Evolutionary conservation across 2,329 filamentous ascomycete species (phyloP).

Genomic region (Albophoma yamanashiensis): DNA sequence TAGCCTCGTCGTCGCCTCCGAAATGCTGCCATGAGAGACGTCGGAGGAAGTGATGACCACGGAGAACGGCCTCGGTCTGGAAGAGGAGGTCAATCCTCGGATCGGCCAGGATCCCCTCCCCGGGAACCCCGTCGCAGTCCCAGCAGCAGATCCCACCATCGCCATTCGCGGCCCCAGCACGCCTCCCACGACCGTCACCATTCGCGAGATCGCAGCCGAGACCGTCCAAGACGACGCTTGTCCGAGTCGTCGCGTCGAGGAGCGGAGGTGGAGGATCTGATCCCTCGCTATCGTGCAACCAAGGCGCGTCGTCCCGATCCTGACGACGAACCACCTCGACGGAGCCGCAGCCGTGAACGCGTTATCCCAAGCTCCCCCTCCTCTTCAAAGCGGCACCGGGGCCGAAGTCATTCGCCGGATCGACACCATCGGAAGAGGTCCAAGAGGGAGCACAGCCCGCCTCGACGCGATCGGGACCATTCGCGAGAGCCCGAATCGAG

Average conservation of each 20-base stretch:
- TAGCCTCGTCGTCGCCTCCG: slow-evolving; percentile 22
- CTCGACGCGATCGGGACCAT: slow-evolving; percentile 27
- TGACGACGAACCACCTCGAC: slow-evolving; percentile 20
- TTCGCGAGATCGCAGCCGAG: slow-evolving; percentile 27
- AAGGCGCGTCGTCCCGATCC: slow-evolving; percentile 18
- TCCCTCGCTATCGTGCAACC: slow-evolving; percentile 24
- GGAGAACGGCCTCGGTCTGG: slow-evolving; percentile 25
- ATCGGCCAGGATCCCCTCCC: slow-evolving; percentile 20
- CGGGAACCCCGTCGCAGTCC: slow-evolving; percentile 18
- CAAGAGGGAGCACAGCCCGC: slow-evolving; percentile 22
- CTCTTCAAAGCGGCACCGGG: slow-evolving; percentile 30
- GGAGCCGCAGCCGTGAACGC: slow-evolving; percentile 23
- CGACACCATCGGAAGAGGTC: slow-evolving; percentile 29
- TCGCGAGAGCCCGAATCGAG: slow-evolving; percentile 23
- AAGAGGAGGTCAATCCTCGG: slow-evolving; percentile 20
- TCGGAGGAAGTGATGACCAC: slow-evolving; percentile 23
- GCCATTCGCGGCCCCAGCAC: slow-evolving; percentile 20
- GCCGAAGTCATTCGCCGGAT: slow-evolving; percentile 27
- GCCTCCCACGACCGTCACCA: slow-evolving; percentile 24
- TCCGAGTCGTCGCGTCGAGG: slow-evolving; percentile 15
- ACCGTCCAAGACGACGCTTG: slow-evolving; percentile 15
- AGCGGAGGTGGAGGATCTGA: slow-evolving; percentile 23
- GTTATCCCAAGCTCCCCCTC: slow-evolving; percentile 22
- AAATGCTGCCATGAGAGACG: slow-evolving; percentile 31
- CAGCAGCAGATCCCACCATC: slow-evolving; percentile 18